Conservation (phyloP, 2,329 filamentous ascomycete genomes). For the Beauveria caledonica region DNA sequence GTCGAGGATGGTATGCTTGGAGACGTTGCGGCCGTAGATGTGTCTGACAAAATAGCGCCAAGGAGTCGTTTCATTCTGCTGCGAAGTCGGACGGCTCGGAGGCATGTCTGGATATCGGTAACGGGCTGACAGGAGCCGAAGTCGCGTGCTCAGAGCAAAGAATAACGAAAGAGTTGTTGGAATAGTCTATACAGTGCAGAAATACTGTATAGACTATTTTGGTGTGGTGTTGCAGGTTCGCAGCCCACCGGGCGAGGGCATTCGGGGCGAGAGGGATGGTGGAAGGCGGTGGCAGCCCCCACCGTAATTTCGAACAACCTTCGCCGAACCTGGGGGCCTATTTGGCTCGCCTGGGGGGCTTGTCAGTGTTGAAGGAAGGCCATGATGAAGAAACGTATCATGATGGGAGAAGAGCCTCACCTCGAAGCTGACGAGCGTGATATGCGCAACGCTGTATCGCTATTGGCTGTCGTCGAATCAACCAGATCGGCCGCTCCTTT, state of each 20-base stretch:
- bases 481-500: background rate
- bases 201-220: slow-evolving; percentile 5
- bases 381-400: background rate
- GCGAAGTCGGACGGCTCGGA: slow-evolving; percentile 8
- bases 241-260: slow-evolving; percentile 1
- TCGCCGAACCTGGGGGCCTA: background rate
- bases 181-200: slow-evolving; percentile 8
- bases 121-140: background rate
- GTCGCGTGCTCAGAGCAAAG: slow-evolving; percentile 8
- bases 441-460: background rate
- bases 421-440: background rate
- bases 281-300: background rate
- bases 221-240: slow-evolving; percentile 3
- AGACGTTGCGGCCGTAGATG: background rate
- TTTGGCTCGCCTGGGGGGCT: background rate
- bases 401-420: background rate
- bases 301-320: background rate
- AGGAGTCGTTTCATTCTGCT: background rate
- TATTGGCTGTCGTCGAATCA: background rate
- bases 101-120: slow-evolving; percentile 7
- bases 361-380: background rate
- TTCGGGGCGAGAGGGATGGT: background rate
- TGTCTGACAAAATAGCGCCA: background rate
- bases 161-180: slow-evolving; percentile 1
- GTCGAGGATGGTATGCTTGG: background rate